Base-by-base conservation (phyloP, 352 stramenopile species). In the Globisporangium yorkense region DNA sequence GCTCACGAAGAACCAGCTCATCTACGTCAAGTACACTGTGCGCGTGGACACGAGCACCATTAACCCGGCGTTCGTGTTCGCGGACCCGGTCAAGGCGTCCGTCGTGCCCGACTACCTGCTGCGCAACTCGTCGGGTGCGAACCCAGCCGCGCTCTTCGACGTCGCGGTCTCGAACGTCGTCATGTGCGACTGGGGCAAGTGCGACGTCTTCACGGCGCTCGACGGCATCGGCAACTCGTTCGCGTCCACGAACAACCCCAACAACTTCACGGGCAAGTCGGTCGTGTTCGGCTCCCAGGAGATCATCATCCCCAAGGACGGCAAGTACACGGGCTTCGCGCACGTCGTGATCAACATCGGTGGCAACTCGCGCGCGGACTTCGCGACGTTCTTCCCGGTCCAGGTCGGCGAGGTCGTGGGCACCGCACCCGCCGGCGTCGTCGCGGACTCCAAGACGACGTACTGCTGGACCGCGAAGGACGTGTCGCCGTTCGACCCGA, bases 261-360 rank as follows among this genome's bases (percentile, higher is more conserved):
- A 86, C 54, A 72, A 88, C 62, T 92, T 92, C 55, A 63, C 56
- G 15, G 58, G 65, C 51, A 67, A 71, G 12, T 66, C 80, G 20
- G 80, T 74, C 2, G 73, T 74, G n/a, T 87, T 92, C 37, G 72
- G 69, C 10, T 87, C 76, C 3, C 51, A 81, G 29, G 80, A 90
- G 63, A 68, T 92, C 54, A 67, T 84, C 39, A 75, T 92, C 58
- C 66, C 73, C 16, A 89, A 89, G 59, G 78, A 90, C 35, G 77
- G 74, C 62, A 90, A 89, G 63, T 92, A 90, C 71, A 84, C 82
- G 47, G 82, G 82, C 59, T 88, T 84, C 50, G 82, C 74, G 40
- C 80, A 89, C 59, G 58, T 90, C 37, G 75, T 85, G 37, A 59
- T 90, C 45, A 87, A 80, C 62, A 73, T 90, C 16, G 74, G 65